Evolutionary conservation across 371 early-diverging fungal genomes (phyloP).

Genomic region (Dichotomocladium elegans): DNA sequence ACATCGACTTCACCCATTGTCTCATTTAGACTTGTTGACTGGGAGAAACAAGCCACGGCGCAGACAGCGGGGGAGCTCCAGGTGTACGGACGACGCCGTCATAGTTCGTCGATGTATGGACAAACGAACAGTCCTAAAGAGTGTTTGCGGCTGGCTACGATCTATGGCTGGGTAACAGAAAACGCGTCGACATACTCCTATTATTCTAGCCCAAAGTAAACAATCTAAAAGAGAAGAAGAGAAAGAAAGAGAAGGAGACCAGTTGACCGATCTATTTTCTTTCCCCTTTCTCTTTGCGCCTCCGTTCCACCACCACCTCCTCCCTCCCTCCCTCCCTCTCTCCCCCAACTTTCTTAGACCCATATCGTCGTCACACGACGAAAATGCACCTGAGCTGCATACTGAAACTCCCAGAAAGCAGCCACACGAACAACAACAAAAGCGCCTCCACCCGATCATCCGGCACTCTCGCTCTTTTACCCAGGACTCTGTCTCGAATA

Average conservation of each 20-base stretch:
- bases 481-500: slow-evolving; percentile 12
- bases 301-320: neutral
- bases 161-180: slow-evolving; percentile 54
- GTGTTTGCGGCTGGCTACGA: slow-evolving; percentile 45
- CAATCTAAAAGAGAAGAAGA: slow-evolving; percentile 1
- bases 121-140: slow-evolving; percentile 38
- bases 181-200: neutral
- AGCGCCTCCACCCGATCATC: neutral
- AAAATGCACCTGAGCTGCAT: neutral
- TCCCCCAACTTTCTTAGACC: too few species aligned
- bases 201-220: slow-evolving; percentile 4
- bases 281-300: neutral
- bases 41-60: neutral
- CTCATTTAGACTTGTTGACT: slow-evolving; percentile 2
- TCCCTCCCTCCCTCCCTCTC: too few species aligned
- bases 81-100: slow-evolving; percentile 37
- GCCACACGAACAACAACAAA: neutral
- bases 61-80: neutral
- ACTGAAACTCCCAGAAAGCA: neutral
- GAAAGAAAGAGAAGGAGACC: too few species aligned
- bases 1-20: slow-evolving; percentile 18
- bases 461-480: slow-evolving; percentile 19
- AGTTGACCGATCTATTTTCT: neutral
- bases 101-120: slow-evolving; percentile 46
- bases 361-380: neutral